Evolutionary conservation across 2,329 filamentous ascomycete genomes (phyloP).

Genomic region (Rhytidhysteron rufulum): DNA sequence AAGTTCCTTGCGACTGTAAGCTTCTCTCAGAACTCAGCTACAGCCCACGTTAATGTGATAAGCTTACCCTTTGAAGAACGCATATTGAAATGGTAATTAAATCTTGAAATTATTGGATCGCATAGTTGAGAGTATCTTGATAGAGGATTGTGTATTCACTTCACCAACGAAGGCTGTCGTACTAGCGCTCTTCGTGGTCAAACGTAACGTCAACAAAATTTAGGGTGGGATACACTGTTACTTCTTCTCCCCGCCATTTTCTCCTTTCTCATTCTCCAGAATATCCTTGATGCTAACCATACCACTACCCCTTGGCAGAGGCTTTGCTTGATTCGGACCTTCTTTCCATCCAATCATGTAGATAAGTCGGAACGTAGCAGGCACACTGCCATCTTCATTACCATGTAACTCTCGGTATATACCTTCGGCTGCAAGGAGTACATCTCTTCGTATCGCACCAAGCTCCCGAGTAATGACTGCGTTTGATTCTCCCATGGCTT

Average conservation of each 20-base stretch:
- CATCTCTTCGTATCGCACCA: slow-evolving; percentile 71
- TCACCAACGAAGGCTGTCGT: too few relatives aligned
- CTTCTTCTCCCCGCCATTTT: slow-evolving; percentile 7
- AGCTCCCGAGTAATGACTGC: slow-evolving; percentile 82
- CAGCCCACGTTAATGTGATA: too few relatives aligned
- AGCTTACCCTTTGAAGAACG: too few relatives aligned
- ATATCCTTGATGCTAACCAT: slow-evolving; percentile 87
- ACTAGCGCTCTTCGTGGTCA: too few relatives aligned
- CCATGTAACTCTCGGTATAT: slow-evolving; percentile 89
- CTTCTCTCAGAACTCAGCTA: too few relatives aligned
- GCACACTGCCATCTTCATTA: slow-evolving; percentile 60
- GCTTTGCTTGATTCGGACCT: slow-evolving; percentile 71
- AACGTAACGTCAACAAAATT: too few relatives aligned
- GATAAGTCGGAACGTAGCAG: slow-evolving; percentile 91
- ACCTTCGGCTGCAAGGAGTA: slow-evolving; percentile 78
- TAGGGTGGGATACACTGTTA: too few relatives aligned
- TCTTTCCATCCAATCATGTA: slow-evolving; percentile 99
- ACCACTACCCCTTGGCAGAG: slow-evolving; percentile 77
- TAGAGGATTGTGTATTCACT: too few relatives aligned
- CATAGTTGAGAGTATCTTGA: too few relatives aligned
- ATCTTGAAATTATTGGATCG: too few relatives aligned
- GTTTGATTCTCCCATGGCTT: slow-evolving; percentile 94
- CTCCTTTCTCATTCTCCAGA: slow-evolving; percentile 47
- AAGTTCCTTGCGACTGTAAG: too few relatives aligned
- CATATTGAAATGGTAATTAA: too few relatives aligned